Percentiles rank a stretch among this genome's conserved stretches.
Conservation (phyloP, 768 basidiomycete genomes). For the Tricholoma furcatifolium region DNA sequence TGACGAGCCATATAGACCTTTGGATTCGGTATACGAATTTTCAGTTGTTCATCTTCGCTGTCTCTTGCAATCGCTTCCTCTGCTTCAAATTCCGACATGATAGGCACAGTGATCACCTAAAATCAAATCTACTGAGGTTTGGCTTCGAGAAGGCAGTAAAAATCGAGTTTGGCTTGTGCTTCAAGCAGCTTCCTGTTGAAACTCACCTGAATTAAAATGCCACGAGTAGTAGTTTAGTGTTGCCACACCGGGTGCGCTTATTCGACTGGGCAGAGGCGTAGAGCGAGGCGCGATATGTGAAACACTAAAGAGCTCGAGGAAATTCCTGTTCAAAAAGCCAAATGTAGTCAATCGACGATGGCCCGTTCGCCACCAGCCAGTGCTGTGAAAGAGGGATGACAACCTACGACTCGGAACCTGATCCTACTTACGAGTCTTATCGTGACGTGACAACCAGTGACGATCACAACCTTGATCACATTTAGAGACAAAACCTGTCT, state of each 20-base stretch:
- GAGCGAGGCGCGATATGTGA: not conserved
- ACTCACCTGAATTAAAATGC: slow-evolving; percentile 2
- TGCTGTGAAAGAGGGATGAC: slow-evolving; percentile 16
- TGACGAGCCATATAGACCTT: slow-evolving; percentile 67
- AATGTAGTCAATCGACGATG: not conserved
- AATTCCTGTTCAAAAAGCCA: not conserved
- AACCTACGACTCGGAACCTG: slow-evolving; percentile 14
- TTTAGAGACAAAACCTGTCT: slow-evolving; percentile 9
- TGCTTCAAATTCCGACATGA: slow-evolving; percentile 10
- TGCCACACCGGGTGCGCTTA: slow-evolving; percentile 5
- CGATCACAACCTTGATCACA: slow-evolving; percentile 5
- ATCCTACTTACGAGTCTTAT: slow-evolving; percentile 17
- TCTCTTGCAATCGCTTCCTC: slow-evolving; percentile 34
- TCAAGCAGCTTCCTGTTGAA: not conserved
- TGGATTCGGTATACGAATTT: slow-evolving; percentile 66
- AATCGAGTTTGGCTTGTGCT: not conserved
- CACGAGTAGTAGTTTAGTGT: slow-evolving; percentile 1
- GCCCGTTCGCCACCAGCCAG: not conserved
- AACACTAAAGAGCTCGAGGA: not conserved
- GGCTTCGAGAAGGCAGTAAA: not conserved
- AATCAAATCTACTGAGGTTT: not conserved
- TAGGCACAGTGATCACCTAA: not conserved
- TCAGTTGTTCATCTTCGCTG: slow-evolving; percentile 52
- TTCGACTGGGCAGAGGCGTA: not conserved
- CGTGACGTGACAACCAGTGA: slow-evolving; percentile 19